Percentiles rank a stretch among this genome's conserved stretches.
phyloP scores from a whole-genome alignment of 306 rosid genomes.

The Crotalaria pallida region DNA sequence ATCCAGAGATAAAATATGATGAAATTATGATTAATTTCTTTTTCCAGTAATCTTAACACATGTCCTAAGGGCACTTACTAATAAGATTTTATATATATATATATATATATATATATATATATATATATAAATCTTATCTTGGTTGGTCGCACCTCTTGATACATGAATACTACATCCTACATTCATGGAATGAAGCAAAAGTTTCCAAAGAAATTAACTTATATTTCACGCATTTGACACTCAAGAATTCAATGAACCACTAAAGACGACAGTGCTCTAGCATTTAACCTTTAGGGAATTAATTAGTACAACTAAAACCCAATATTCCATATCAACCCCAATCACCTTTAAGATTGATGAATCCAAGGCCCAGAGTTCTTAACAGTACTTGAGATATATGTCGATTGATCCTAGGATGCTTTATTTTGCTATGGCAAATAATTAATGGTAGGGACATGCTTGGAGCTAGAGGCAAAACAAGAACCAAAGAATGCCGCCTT shows the following conservation, averaged over 20 bases:
- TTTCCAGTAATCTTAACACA: too few relatives aligned
- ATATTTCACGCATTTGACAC: background rate
- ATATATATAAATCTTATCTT: too few relatives aligned
- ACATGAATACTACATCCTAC: constrained; percentile 19
- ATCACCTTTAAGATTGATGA: background rate
- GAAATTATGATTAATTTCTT: too few relatives aligned
- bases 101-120: too few relatives aligned
- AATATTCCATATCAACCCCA: background rate
- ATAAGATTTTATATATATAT: too few relatives aligned
- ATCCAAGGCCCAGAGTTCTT: background rate
- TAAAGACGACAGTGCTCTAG: background rate
- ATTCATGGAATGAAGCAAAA: background rate
- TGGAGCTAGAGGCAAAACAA: background rate
- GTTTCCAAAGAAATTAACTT: background rate
- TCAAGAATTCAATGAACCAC: constrained; percentile 20
- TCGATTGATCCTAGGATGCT: background rate
- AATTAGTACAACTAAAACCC: background rate
- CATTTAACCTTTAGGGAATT: background rate
- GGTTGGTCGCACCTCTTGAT: too few relatives aligned
- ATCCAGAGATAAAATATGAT: too few relatives aligned
- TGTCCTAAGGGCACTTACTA: too few relatives aligned
- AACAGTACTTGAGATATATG: background rate
- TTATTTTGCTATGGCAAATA: background rate
- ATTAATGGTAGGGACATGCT: constrained; percentile 23
- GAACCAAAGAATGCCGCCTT: background rate